Conservation (phyloP, 2,329 filamentous ascomycete species). For the Penicillium hesseltinei region DNA sequence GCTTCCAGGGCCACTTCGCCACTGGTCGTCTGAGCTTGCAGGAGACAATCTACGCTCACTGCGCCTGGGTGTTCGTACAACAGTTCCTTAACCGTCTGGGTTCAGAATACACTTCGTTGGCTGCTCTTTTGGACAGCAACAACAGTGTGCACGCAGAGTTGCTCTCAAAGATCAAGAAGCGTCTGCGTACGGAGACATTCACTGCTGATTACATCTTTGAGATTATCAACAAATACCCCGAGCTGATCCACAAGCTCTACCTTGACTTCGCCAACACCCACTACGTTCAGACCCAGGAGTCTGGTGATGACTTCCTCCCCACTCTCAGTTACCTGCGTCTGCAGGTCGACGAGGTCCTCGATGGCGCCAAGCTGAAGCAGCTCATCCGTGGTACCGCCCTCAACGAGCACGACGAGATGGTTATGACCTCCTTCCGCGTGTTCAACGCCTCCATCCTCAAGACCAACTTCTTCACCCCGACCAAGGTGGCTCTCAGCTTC, state of each 20-base stretch:
- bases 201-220: slow-evolving; percentile 97
- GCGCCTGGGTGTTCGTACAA: slow-evolving; percentile 94
- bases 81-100: slow-evolving; percentile 96
- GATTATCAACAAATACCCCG: slow-evolving; percentile 89
- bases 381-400: slow-evolving; percentile 74
- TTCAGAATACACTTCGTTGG: slow-evolving; percentile 85
- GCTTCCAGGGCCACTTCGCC: slow-evolving; percentile 86
- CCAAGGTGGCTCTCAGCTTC: slow-evolving; percentile 97
- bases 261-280: slow-evolving; percentile 88
- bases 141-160: slow-evolving; percentile 85
- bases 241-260: slow-evolving; percentile 82
- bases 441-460: slow-evolving; percentile 94
- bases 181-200: slow-evolving; percentile 93
- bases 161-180: slow-evolving; percentile 90
- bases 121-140: slow-evolving; percentile 72
- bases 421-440: slow-evolving; percentile 92
- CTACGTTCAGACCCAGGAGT: slow-evolving; percentile 64
- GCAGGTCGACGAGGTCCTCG: slow-evolving; percentile 70
- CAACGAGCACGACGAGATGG: slow-evolving; percentile 97
- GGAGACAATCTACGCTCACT: slow-evolving; percentile 96
- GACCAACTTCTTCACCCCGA: slow-evolving; percentile 97
- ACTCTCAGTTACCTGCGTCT: slow-evolving; percentile 67
- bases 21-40: slow-evolving; percentile 84
- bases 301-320: slow-evolving; percentile 66
- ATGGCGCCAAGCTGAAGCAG: slow-evolving; percentile 69